Evolutionary conservation across 176 grass and related monocot genomes (phyloP), one percentile per base, ranked within the genome.

Genomic region (Musa schizocarpa): DNA sequence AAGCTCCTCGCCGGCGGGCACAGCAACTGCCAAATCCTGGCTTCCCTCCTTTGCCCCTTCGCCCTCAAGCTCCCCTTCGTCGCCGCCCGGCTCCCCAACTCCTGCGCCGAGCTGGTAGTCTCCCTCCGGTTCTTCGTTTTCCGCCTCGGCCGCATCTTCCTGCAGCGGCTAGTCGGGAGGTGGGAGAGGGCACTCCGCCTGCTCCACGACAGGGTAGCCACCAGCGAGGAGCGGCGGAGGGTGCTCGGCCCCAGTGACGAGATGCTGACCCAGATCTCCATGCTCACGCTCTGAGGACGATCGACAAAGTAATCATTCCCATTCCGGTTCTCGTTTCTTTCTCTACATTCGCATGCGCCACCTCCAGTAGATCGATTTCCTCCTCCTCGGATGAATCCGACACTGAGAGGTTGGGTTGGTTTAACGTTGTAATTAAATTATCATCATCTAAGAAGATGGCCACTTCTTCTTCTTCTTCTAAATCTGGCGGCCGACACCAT

Each of bases 11-110:
- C 55, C 52, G 43, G 78, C 55, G 78, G 68, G 2, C 68, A 80
- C 55, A 64, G 78, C 56, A 72, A 80, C 78, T 62, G 54, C 29
- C 68, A 80, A 21, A 69, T 80, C 13, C 20, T 80, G 55, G 69
- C 48, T 6, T 57, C 78, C 11, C 43, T 80, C 53, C 54, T 80
- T 13, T 58, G 67, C 48, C 78, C 78, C 54, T 80, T 80, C 68
- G 68, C n/a, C 21, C 78, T 80, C 55, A 80, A 80, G 29, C 54
- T 80, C 17, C 54, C 69, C 55, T 80, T 79, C 54, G 12, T 13
- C 11, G 71, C 71, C 71, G 9, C 68, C 9, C 55, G 55, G 29
- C 49, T 80, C 7, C 68, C 78, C 20, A 62, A 55, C 17, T 80
- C 78, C 66, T 52, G 34, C 55, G 0, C 78, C 55, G 29, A 72